Evolutionary conservation across 495 filamentous ascomycete species (phyloP), one percentile per base, ranked within the genome.

Genomic region (Penicillium steckii): DNA sequence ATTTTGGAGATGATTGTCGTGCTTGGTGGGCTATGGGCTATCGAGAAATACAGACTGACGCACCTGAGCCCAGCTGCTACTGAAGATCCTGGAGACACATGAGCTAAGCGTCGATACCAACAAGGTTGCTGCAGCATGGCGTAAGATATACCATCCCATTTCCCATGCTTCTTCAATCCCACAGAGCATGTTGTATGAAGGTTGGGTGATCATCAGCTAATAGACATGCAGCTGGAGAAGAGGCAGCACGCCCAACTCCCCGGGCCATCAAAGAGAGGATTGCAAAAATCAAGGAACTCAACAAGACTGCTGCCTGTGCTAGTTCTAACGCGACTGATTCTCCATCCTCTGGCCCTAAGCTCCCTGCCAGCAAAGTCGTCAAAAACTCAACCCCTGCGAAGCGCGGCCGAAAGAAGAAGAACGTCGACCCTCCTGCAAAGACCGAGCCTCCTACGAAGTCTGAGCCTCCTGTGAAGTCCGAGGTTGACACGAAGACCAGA

Each of bases 181-280:
- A 37, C 15, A 15, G 4, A n/a, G 18, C 33, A 12, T 37, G 15
- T 27, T 27, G 26, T 27, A 5, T 27, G 5, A n/a, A 27, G 26
- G 4, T 27, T 27, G 26, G 10, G 26, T 5, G 43, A 24, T 19
- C 38, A 52, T 18, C 3, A 0, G 18, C 50, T 58, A 32, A 65
- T 40, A 10, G 8, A 0, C 26, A n/a, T 46, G 29, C 19, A 72
- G 65, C 65, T 38, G 33, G 17, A 30, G 42, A 59, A 3, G 43
- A 37, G 8, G 52, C 61, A 10, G 56, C 68, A 7, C 58, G 54
- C 6, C 76, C 76, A 1, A 80, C 77, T 22, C 55, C 73, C 0
- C 72, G 77, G 22, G 78, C 78, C n/a, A 77, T 80, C 46, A 67
- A 61, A 8, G 78, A 80, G 49, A 75, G 73, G 5, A 65, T 80